phyloP scores from a whole-genome alignment of 331 rosid genomes.

The Arachis monticola region DNA sequence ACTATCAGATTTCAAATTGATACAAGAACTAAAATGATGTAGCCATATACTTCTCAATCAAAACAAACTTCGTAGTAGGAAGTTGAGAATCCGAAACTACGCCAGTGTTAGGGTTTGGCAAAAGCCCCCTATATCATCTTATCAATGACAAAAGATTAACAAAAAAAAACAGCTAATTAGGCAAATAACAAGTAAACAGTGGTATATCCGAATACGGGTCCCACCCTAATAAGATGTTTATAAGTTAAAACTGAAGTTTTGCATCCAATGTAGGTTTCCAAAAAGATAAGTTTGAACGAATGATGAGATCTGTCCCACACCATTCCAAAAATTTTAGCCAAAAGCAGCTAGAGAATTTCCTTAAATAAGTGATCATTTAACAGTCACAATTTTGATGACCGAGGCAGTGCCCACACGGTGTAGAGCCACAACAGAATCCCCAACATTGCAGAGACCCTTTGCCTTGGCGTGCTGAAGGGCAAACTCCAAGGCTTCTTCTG shows the following conservation, averaged over 20 bases:
- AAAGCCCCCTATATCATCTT: slow-evolving; percentile 33
- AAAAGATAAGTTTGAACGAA: slow-evolving; percentile 35
- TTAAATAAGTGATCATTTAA: slow-evolving; percentile 62
- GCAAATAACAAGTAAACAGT: slow-evolving; percentile 15
- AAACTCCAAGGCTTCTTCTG: slow-evolving; percentile 79
- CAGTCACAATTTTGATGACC: slow-evolving; percentile 89
- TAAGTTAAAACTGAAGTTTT: slow-evolving; percentile 20
- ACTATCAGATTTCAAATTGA: neutral
- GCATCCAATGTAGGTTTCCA: slow-evolving; percentile 37
- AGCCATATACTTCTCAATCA: slow-evolving; percentile 13
- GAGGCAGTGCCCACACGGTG: slow-evolving; percentile 91
- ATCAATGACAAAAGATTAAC: slow-evolving; percentile 21
- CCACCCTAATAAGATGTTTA: slow-evolving; percentile 30
- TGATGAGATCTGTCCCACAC: slow-evolving; percentile 23
- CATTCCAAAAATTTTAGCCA: slow-evolving; percentile 28
- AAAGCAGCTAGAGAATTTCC: slow-evolving; percentile 23
- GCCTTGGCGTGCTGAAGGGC: slow-evolving; percentile 79
- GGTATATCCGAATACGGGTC: neutral
- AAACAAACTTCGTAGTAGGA: neutral
- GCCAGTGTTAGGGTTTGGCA: slow-evolving; percentile 21
- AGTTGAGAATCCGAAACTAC: slow-evolving; percentile 13
- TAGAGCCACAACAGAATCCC: slow-evolving; percentile 93
- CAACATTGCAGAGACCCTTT: slow-evolving; percentile 78
- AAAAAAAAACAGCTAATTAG: slow-evolving; percentile 4
- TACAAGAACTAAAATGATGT: neutral